Conservation (phyloP, 2,329 filamentous ascomycete species). For the Colletotrichum lupini region DNA sequence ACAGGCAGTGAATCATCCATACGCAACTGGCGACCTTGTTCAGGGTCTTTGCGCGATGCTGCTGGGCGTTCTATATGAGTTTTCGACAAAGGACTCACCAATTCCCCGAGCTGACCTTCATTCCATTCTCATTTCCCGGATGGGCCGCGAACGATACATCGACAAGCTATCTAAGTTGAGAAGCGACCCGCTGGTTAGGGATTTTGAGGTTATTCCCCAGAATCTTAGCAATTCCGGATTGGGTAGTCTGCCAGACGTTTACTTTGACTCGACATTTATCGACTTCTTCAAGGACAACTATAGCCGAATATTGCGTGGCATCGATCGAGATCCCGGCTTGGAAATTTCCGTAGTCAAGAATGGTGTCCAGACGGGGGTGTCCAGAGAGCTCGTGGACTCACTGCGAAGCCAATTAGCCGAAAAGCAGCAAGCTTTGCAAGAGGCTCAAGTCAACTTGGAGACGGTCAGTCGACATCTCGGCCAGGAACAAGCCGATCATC, state of each 20-base stretch:
- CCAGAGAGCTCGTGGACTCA: constrained; percentile 91
- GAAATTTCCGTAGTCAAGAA: constrained; percentile 86
- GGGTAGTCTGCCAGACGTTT: constrained; percentile 78
- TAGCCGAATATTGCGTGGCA: constrained; percentile 82
- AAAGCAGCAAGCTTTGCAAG: constrained; percentile 66
- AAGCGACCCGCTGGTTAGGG: constrained; percentile 81
- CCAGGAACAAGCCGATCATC: constrained; percentile 80
- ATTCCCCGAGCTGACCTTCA: constrained; percentile 85
- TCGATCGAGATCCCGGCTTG: constrained; percentile 90
- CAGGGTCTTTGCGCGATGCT: constrained; percentile 87
- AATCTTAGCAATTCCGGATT: constrained; percentile 62
- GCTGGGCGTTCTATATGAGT: constrained; percentile 92
- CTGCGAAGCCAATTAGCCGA: constrained; percentile 82
- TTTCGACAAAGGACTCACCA: constrained; percentile 96
- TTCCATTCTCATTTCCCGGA: constrained; percentile 77
- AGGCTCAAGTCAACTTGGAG: constrained; percentile 56
- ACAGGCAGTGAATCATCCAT: constrained; percentile 74
- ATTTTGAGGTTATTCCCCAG: constrained; percentile 89
- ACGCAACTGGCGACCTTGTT: constrained; percentile 71
- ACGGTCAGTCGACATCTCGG: constrained; percentile 67
- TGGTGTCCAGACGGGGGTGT: constrained; percentile 87
- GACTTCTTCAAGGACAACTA: constrained; percentile 98
- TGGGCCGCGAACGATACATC: constrained; percentile 89
- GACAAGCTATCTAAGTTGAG: constrained; percentile 83
- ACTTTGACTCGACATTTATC: constrained; percentile 86